Percentiles rank a stretch among this genome's conserved stretches.
Evolutionary conservation across 1,139 yeast genomes (phyloP).

Genomic region (Trichomonascaceae sp.): DNA sequence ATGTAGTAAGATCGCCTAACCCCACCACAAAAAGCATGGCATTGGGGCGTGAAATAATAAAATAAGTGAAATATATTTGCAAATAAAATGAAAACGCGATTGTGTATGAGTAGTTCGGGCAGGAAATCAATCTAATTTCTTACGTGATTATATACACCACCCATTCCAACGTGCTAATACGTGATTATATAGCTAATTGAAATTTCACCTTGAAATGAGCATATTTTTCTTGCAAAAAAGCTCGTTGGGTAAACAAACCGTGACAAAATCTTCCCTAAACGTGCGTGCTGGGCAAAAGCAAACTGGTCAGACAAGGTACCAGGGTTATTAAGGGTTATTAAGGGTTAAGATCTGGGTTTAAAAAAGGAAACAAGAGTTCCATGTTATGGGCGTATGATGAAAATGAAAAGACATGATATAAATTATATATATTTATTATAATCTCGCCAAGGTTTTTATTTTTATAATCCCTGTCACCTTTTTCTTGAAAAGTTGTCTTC

Average conservation of each 20-base stretch:
- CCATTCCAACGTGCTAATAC: not conserved
- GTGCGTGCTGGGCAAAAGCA: not conserved
- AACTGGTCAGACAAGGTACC: slow-evolving; percentile 2
- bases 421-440: too few species aligned
- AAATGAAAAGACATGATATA: not conserved
- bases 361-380: not conserved
- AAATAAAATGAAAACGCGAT: not conserved
- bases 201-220: not conserved
- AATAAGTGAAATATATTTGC: not conserved
- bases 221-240: not conserved
- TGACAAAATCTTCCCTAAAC: not conserved
- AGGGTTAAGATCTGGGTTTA: slow-evolving; percentile 1
- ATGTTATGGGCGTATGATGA: not conserved
- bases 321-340: not conserved
- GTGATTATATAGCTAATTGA: not conserved
- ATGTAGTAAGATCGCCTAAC: not conserved
- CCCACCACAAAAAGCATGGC: not conserved
- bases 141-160: too few species aligned
- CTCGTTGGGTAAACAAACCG: not conserved
- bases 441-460: too few species aligned
- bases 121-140: not conserved
- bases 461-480: too few species aligned
- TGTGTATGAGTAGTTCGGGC: not conserved
- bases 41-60: not conserved
- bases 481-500: not conserved